phyloP scores from a whole-genome alignment of 768 basidiomycete species.

The Lactarius akahatsu region DNA sequence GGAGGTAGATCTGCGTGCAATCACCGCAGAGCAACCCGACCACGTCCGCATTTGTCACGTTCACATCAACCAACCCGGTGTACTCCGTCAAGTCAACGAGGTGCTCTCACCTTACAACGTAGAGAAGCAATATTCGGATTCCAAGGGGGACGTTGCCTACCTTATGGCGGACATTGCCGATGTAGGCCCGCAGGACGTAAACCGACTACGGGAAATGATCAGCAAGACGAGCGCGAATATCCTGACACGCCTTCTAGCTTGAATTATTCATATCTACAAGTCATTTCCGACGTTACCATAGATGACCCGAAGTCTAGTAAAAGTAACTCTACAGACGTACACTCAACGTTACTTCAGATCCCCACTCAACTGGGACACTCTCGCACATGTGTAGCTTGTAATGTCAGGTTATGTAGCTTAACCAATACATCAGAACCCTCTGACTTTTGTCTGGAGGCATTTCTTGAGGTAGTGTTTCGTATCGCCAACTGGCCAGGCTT shows the following conservation, averaged over 20 bases:
- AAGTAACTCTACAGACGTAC: slow-evolving; percentile 6
- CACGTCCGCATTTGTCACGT: slow-evolving; percentile 92
- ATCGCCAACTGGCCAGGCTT: slow-evolving; percentile 53
- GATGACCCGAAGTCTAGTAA: neutral
- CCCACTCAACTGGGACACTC: slow-evolving; percentile 27
- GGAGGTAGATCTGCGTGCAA: slow-evolving; percentile 93
- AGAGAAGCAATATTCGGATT: slow-evolving; percentile 99
- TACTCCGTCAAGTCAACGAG: slow-evolving; percentile 92
- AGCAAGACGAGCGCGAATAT: slow-evolving; percentile 82
- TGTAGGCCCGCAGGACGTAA: slow-evolving; percentile 79
- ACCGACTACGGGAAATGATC: slow-evolving; percentile 74
- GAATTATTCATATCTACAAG: slow-evolving; percentile 16
- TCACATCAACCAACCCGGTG: slow-evolving; percentile 94
- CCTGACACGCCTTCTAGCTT: slow-evolving; percentile 80
- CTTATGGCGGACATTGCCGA: slow-evolving; percentile 96
- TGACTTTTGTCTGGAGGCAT: slow-evolving; percentile 59
- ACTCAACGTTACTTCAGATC: slow-evolving; percentile 16
- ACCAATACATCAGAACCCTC: slow-evolving; percentile 33
- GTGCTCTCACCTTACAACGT: slow-evolving; percentile 94
- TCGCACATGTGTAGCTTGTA: slow-evolving; percentile 19
- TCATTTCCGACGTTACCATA: neutral
- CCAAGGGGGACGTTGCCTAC: slow-evolving; percentile 90
- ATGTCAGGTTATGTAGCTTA: slow-evolving; percentile 15
- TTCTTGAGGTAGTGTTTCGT: slow-evolving; percentile 57
- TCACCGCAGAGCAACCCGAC: slow-evolving; percentile 76